Conservation (phyloP, 768 basidiomycete species). For the Chlorophyllum brunneum region DNA sequence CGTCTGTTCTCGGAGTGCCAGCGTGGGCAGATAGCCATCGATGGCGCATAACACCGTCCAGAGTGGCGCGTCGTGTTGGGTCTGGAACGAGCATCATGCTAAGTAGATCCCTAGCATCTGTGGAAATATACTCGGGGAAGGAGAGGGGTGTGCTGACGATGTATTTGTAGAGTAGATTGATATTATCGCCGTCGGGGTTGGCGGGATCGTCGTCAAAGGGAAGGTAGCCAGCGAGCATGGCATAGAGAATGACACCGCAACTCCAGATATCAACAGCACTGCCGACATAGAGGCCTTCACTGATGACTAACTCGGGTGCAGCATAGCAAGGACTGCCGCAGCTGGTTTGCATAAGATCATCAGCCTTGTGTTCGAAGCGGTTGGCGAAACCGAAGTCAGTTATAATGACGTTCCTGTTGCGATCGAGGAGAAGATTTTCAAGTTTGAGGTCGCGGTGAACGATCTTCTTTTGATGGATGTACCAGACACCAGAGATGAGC, state of each 20-base stretch:
- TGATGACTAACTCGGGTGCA: slow-evolving; percentile 96
- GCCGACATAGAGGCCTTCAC: slow-evolving; percentile 94
- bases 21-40: slow-evolving; percentile 76
- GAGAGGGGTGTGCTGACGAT: slow-evolving; percentile 96
- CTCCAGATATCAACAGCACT: slow-evolving; percentile 98
- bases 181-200: slow-evolving; percentile 99
- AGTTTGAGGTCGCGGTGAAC: slow-evolving; percentile 99
- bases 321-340: slow-evolving; percentile 98
- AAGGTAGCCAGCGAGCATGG: slow-evolving; percentile 96
- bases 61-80: slow-evolving; percentile 72
- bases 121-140: slow-evolving; percentile 93
- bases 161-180: slow-evolving; percentile 97
- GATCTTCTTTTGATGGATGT: slow-evolving; percentile 98
- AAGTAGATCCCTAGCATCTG: slow-evolving; percentile 79
- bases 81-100: slow-evolving; percentile 94
- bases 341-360: slow-evolving; percentile 98
- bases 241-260: slow-evolving; percentile 93
- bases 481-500: slow-evolving; percentile 97
- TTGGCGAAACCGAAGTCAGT: slow-evolving; percentile 99
- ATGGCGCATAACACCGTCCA: slow-evolving; percentile 81
- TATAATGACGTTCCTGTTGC: slow-evolving; percentile 97
- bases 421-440: slow-evolving; percentile 95
- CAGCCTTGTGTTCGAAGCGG: slow-evolving; percentile 86
- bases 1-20: slow-evolving; percentile 30
- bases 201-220: slow-evolving; percentile 99